A percentile compares a stretch with the other conserved stretches of the same genome.
Conservation (phyloP, 805 yeast genomes). For the Kodamaea kakaduensis region DNA sequence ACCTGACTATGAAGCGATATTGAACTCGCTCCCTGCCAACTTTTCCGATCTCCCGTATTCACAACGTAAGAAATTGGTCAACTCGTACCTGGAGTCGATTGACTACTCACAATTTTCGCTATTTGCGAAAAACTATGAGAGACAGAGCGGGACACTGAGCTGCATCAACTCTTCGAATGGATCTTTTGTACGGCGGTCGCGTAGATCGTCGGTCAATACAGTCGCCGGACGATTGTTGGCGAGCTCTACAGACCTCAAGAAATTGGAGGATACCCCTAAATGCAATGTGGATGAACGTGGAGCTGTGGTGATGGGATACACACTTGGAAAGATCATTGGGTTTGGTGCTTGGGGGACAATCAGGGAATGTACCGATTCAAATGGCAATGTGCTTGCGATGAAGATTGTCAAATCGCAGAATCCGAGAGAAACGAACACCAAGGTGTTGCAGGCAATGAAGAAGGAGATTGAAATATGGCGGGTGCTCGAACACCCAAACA, state of each 20-base stretch:
- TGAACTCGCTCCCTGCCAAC: conserved; percentile 47
- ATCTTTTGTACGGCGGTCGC: conserved; percentile 27
- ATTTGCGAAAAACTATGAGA: conserved; percentile 34
- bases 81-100: conserved; percentile 34
- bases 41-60: conserved; percentile 58
- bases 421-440: conserved; percentile 33
- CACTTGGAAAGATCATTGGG: conserved; percentile 72
- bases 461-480: conserved; percentile 79
- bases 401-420: conserved; percentile 47
- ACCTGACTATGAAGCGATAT: conserved; percentile 35
- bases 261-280: conserved; percentile 24
- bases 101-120: conserved; percentile 43
- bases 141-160: conserved; percentile 15
- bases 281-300: conserved; percentile 61
- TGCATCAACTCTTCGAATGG: conserved; percentile 15
- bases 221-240: conserved; percentile 40
- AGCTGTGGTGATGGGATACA: conserved; percentile 56
- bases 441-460: conserved; percentile 55
- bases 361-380: conserved; percentile 54
- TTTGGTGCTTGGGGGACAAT: conserved; percentile 90
- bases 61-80: conserved; percentile 48
- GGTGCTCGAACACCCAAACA: conserved; percentile 56
- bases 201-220: conserved; percentile 33
- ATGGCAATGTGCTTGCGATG: conserved; percentile 48
- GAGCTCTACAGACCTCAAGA: conserved; percentile 30